A percentile compares a stretch with the other conserved stretches of the same genome.
These are phyloP conservation scores for Calocera cornea DNA, from an alignment of 768 basidiomycete genomes.

Conservation along the genomic window DNA sequence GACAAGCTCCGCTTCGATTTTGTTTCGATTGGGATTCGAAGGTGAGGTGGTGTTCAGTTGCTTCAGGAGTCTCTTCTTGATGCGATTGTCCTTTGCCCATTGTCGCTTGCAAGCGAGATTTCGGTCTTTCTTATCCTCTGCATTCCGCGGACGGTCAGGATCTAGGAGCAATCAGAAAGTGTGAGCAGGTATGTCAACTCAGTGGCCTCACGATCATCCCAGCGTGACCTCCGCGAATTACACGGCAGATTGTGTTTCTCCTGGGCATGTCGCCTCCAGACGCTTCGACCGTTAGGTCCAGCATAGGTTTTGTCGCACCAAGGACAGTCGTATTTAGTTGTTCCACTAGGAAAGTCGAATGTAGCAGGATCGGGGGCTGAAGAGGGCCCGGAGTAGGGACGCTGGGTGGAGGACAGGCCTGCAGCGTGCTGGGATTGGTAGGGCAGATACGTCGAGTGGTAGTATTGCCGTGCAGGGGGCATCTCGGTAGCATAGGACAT, in stretches of 20 bases:
- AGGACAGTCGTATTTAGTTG: background rate
- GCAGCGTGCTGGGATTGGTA: background rate
- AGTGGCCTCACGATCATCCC: background rate
- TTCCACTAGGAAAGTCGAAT: background rate
- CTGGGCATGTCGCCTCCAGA: slow-evolving; percentile 1
- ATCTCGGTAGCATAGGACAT: background rate
- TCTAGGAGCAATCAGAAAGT: background rate
- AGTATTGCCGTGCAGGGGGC: background rate
- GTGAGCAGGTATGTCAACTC: background rate
- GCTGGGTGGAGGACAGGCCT: background rate
- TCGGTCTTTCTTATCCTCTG: background rate
- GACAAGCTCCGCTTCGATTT: background rate
- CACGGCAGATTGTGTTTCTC: slow-evolving; percentile 1
- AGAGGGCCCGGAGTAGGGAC: background rate
- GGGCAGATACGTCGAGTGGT: background rate
- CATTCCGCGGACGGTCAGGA: background rate
- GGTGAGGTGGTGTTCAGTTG: background rate
- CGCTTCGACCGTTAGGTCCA: background rate
- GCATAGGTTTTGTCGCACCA: background rate
- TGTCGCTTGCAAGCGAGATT: slow-evolving; percentile 2
- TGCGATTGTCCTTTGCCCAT: slow-evolving; percentile 3
- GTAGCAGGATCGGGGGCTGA: background rate
- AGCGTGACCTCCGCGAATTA: background rate
- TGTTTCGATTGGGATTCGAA: background rate
- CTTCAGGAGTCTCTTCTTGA: background rate